phyloP scores from a whole-genome alignment of 2,329 filamentous ascomycete genomes.

The Pochonia chlamydosporia region DNA sequence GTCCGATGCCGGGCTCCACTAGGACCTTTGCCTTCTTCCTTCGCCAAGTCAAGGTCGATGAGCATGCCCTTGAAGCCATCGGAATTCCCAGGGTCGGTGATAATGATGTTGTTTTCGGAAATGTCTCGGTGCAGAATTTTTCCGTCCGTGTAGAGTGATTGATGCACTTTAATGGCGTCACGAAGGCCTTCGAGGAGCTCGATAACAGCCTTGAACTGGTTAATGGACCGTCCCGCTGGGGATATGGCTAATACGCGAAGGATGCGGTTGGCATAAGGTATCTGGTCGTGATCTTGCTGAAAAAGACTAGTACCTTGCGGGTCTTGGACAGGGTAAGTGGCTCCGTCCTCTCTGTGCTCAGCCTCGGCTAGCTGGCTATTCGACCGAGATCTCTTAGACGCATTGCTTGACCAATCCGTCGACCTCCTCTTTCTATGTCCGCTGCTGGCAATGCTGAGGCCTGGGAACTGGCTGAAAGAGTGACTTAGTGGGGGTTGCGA shows the following conservation, averaged over 20 bases:
- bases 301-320: conserved; percentile 2
- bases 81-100: conserved; percentile 1
- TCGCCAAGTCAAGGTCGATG: conserved; percentile 8
- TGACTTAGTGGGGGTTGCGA: no score
- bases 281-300: neutral
- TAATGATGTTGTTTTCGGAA: conserved; percentile 8
- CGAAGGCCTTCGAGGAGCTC: conserved; percentile 8
- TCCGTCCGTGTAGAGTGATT: conserved; percentile 5
- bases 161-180: conserved; percentile 8
- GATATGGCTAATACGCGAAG: no score
- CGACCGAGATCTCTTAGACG: neutral
- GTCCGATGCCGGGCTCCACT: no score
- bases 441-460: neutral
- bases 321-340: neutral
- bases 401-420: neutral
- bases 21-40: conserved; percentile 7
- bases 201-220: no score
- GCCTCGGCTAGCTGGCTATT: neutral
- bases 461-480: neutral
- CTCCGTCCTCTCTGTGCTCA: neutral
- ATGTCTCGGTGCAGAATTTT: conserved; percentile 8
- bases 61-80: conserved; percentile 8
- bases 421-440: neutral
- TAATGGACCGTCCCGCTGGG: no score
- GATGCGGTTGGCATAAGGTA: conserved; percentile 1